A percentile compares a stretch with the other conserved stretches of the same genome.
Evolutionary conservation across 768 basidiomycete species (phyloP).

Genomic region (Lactifluus volemus): DNA sequence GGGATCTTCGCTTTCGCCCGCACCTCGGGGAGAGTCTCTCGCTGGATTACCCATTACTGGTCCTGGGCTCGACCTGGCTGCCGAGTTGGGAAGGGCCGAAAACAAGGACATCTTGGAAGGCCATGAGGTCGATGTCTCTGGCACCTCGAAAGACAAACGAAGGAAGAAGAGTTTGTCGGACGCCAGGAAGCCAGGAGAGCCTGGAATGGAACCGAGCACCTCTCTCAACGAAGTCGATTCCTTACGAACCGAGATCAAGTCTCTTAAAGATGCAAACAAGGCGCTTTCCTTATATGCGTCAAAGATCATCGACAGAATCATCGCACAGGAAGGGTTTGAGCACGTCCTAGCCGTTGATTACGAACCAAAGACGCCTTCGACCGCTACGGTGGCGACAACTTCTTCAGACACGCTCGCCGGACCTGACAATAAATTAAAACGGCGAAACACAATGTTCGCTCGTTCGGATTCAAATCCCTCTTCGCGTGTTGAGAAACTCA

Average conservation of each 20-base stretch:
- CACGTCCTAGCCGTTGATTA: conserved; percentile 93
- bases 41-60: conserved; percentile 83
- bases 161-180: conserved; percentile 28
- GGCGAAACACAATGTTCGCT: conserved; percentile 52
- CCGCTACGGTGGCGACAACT: conserved; percentile 36
- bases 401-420: conserved; percentile 25
- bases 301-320: conserved; percentile 97
- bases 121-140: conserved; percentile 41
- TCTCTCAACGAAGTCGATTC: conserved; percentile 57
- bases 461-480: conserved; percentile 28
- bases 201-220: conserved; percentile 35
- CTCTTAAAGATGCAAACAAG: conserved; percentile 91
- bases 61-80: conserved; percentile 82
- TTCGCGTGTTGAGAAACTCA: conserved; percentile 28
- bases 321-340: conserved; percentile 93
- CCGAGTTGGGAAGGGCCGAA: conserved; percentile 86
- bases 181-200: conserved; percentile 28
- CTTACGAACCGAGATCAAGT: conserved; percentile 82
- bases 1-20: conserved; percentile 42
- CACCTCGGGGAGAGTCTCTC: conserved; percentile 65
- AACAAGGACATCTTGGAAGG: conserved; percentile 72
- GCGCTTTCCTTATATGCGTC: conserved; percentile 91
- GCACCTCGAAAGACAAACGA: conserved; percentile 39
- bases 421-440: conserved; percentile 38
- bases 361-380: conserved; percentile 46